A percentile compares a stretch with the other conserved stretches of the same genome.
These are phyloP conservation scores for Dictyostelium intermedium DNA, from an alignment of 78 protist species.

Conservation along the genomic window DNA sequence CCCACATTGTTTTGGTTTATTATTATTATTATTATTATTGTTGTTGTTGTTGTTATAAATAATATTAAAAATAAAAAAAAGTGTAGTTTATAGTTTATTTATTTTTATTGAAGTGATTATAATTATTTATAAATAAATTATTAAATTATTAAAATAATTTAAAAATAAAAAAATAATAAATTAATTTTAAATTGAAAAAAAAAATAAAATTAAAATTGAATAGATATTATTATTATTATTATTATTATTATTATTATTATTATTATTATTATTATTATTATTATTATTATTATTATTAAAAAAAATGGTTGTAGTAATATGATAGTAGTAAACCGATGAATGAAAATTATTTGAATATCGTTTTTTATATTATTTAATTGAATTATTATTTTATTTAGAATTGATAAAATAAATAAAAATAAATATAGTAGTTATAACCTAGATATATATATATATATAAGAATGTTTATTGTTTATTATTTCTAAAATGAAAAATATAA, in stretches of 20 bases:
- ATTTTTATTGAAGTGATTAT: background rate
- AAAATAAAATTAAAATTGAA: background rate
- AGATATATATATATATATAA: too few species aligned
- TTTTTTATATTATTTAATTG: background rate
- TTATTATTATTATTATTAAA: background rate
- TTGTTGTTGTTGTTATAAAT: background rate
- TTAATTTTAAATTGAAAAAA: background rate
- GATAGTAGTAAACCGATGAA: background rate
- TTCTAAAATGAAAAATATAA: background rate
- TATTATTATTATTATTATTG: too few species aligned
- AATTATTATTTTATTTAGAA: background rate
- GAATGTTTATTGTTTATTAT: too few species aligned
- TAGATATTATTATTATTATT: background rate
- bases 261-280: background rate
- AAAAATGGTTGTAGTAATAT: background rate
- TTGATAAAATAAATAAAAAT: too few species aligned
- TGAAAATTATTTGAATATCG: background rate
- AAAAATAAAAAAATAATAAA: background rate
- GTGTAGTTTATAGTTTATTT: background rate
- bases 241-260: background rate
- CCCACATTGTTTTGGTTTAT: too few species aligned
- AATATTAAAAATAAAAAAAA: background rate
- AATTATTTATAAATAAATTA: too few species aligned
- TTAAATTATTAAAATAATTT: too few species aligned
- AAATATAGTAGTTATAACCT: too few species aligned